Base-by-base conservation (phyloP, 345 rosid genomes). In the Linum lewisii region DNA sequence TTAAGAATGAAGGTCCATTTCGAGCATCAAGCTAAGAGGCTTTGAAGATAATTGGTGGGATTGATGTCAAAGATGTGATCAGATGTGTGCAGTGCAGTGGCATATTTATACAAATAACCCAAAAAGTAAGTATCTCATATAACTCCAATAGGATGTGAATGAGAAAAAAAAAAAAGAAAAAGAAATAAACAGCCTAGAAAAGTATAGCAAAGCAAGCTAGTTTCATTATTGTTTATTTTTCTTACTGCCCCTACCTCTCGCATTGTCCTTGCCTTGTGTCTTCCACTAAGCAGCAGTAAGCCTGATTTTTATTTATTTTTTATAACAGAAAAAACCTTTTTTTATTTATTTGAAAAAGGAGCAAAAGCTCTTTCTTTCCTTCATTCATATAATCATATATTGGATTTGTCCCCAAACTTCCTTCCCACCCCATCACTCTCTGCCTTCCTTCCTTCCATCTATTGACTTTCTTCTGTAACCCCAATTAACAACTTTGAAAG, bases 241-340 rank as follows among this genome's bases (percentile, higher is more conserved):
- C 59, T 62, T 44, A 62, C 14, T 62, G 18, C 71, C 37, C 37
- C 74, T 57, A 24, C 26, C 59, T 59, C 47, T 6, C 11, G 14
- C 15, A 2, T 42, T 42, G 47, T 42, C 47, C 47, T 42, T 42
- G 16, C 47, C 38, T 66, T 21, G 11, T 65, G 75, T 72, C 68
- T 56, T 72, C 65, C 75, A 66, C 68, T 19, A 18, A 19, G 21
- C 57, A 66, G 21, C 65, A 29, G 14, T 20, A 61, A 71, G 21
- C 52, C 7, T 29, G 7, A 29, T 29, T 29, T 29, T 29, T 29
- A 29, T 29, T 29, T 29, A 4, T 2, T 26, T 29, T 1, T 29
- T 29, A 4, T 1, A 65, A 9, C 61, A 42, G 13, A 16, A 11
- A 11, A 34, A 34, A 18, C 54, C 54, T 20, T 24, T 24, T 10